Base-by-base conservation (phyloP, 371 early-diverging fungal species). In the Mucor mucedo region DNA sequence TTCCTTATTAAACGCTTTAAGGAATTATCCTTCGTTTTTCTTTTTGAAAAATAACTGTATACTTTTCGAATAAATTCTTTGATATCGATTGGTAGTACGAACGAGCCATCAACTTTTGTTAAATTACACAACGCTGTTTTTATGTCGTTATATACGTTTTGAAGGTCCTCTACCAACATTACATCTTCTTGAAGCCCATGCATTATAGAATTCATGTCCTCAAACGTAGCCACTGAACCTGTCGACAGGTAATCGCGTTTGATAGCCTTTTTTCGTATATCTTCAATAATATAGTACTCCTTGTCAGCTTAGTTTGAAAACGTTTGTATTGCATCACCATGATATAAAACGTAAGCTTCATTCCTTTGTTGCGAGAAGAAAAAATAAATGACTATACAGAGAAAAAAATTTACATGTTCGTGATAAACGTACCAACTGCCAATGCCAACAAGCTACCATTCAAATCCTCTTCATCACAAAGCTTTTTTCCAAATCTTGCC, bases 11-110 rank as follows among this genome's bases (percentile, higher is more conserved):
- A 56, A 63, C 50, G 50, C 63, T 52, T 57, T 48, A 39, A 64
- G 27, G 38, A 64, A 64, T 21, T 42, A 38, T 8, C 63, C 57
- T 57, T 63, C 32, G 63, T 63, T 63, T 63, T 63, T 63, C 63
- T 56, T 56, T 42, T 40, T 53, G 57, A 63, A 50, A 57, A 63
- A 53, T 63, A 57, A 33, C 45, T 14, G 50, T 41, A 53, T 52
- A 63, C 63, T 57, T 57, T 63, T 57, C 56, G 63, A 63, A 63
- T 63, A 56, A 50, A 63, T 53, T 14, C 11, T n/a, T 64, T 53
- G 44, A 58, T 64, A 35, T 39, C 45, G 33, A 35, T 30, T 52
- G 65, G 65, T 52, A 64, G 39, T 30, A 38, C 54, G 21, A 58
- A 11, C 54, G 47, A 35, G 39, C 35, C 48, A 58, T 53, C 58